These are phyloP conservation scores for Kodamaea neixiangensis DNA, from an alignment of 805 yeast species.

Conservation along the genomic window DNA sequence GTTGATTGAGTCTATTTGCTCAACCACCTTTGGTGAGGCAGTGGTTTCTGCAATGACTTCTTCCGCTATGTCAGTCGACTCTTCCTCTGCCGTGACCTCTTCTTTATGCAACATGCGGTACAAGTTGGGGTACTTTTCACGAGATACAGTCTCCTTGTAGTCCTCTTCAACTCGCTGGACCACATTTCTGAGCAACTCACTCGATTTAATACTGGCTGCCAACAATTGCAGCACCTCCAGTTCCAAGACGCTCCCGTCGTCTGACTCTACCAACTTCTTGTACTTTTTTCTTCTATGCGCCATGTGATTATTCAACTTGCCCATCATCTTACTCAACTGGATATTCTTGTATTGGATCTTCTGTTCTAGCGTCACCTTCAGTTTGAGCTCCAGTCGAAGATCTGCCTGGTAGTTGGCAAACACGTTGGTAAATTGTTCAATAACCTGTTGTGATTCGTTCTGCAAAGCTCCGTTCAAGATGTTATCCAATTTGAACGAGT, in stretches of 20 bases:
- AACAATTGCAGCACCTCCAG: conserved; percentile 12
- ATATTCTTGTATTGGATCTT: conserved; percentile 43
- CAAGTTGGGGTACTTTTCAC: conserved; percentile 17
- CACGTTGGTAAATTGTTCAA: conserved; percentile 27
- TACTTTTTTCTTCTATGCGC: conserved; percentile 5
- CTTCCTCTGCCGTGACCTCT: neutral
- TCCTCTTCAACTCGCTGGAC: conserved; percentile 2
- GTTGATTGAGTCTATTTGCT: neutral
- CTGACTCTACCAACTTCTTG: conserved; percentile 8
- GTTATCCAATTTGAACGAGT: conserved; percentile 31
- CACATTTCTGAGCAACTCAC: conserved; percentile 17
- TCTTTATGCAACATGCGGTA: conserved; percentile 11
- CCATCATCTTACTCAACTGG: conserved; percentile 32
- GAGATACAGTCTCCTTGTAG: neutral
- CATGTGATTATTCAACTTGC: conserved; percentile 18
- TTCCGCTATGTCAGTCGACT: neutral
- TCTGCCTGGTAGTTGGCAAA: conserved; percentile 38
- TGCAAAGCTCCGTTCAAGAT: conserved; percentile 27
- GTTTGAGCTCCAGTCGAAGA: conserved; percentile 34
- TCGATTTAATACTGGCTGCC: conserved; percentile 13
- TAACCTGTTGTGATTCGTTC: conserved; percentile 33
- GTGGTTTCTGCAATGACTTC: neutral
- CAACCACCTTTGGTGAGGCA: neutral
- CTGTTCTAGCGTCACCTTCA: conserved; percentile 38
- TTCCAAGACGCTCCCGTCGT: conserved; percentile 5